phyloP scores from a whole-genome alignment of 1,284 basidiomycete genomes.

The Inonotus hispidus region DNA sequence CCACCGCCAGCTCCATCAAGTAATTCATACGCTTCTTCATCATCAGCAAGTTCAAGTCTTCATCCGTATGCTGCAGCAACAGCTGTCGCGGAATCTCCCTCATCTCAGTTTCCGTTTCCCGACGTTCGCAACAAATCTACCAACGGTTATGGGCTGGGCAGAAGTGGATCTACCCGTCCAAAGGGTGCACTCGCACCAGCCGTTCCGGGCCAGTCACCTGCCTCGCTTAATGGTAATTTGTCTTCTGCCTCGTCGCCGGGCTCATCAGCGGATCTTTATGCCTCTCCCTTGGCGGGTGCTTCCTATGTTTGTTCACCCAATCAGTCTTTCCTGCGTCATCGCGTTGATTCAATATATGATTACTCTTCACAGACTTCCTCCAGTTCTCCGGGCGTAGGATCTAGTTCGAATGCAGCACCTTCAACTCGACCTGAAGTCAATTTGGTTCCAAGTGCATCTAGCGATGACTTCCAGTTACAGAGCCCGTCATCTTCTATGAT shows the following conservation, averaged over 20 bases:
- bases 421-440: slow-evolving; percentile 1
- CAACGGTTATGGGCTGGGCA: slow-evolving; percentile 3
- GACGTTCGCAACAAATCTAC: slow-evolving; percentile 6
- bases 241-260: slow-evolving; percentile 9
- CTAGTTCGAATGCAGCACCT: slow-evolving; percentile 2
- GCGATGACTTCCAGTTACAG: slow-evolving; percentile 3
- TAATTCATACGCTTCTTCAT: slow-evolving; percentile 6
- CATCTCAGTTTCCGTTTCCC: slow-evolving; percentile 9
- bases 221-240: neutral
- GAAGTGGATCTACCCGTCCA: slow-evolving; percentile 16
- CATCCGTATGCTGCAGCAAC: slow-evolving; percentile 16
- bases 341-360: neutral
- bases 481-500: slow-evolving; percentile 12
- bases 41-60: slow-evolving; percentile 4
- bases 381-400: neutral
- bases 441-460: neutral
- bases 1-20: slow-evolving; percentile 9
- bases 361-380: neutral
- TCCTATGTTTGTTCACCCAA: slow-evolving; percentile 6
- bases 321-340: neutral
- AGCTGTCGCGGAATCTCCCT: slow-evolving; percentile 11
- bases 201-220: slow-evolving; percentile 15
- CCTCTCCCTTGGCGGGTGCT: neutral
- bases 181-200: slow-evolving; percentile 19
- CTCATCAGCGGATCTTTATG: slow-evolving; percentile 16